Percentiles rank a stretch among this genome's conserved stretches.
Evolutionary conservation across 306 rosid species (phyloP).

Genomic region (Sophora flavescens): DNA sequence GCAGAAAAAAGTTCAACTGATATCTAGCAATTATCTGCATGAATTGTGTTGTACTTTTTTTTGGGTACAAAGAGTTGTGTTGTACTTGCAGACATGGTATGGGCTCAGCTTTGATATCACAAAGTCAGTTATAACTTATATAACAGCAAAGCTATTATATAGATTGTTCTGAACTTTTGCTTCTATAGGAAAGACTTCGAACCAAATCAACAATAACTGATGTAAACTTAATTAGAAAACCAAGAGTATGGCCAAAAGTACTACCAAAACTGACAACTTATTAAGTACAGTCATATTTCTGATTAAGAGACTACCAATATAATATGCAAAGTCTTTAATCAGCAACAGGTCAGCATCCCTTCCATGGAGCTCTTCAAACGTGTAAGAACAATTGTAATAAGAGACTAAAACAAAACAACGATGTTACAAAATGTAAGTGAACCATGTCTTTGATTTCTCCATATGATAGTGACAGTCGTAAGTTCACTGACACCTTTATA

Average conservation of each 20-base stretch:
- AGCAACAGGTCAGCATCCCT: no score
- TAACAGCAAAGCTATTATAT: no score
- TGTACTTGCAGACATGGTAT: not conserved
- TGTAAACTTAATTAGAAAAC: not conserved
- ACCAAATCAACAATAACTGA: no score
- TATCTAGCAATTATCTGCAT: not conserved
- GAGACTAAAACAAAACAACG: slow-evolving; percentile 23
- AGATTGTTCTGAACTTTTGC: no score
- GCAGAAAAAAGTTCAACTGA: not conserved
- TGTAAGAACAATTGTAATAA: slow-evolving; percentile 37
- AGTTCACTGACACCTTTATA: slow-evolving; percentile 88
- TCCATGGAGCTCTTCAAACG: not conserved
- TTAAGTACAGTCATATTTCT: no score
- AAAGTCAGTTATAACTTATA: no score
- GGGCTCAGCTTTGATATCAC: no score
- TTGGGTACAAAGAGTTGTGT: no score
- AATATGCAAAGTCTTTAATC: no score
- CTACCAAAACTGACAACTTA: no score
- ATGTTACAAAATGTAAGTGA: slow-evolving; percentile 30
- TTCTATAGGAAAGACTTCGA: no score
- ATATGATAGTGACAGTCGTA: slow-evolving; percentile 44
- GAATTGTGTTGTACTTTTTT: not conserved
- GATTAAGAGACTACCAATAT: no score
- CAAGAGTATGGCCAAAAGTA: slow-evolving; percentile 4
- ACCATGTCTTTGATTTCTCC: slow-evolving; percentile 12